Base-by-base conservation (phyloP, 164 flowering plant genomes). In the Dillenia suffruticosa region DNA sequence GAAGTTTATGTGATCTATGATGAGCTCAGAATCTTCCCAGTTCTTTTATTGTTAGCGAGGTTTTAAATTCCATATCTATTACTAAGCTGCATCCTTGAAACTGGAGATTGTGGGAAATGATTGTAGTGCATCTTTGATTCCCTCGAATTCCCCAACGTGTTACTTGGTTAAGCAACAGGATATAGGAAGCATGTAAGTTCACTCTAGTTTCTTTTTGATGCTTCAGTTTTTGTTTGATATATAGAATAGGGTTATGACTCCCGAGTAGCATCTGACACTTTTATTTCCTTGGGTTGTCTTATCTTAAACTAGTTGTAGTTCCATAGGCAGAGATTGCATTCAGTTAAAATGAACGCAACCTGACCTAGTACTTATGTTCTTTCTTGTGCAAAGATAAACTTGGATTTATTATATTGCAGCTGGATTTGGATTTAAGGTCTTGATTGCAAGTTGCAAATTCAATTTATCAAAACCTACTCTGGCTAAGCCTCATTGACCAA, bases 1-100 rank as follows among this genome's bases (percentile, higher is more conserved):
- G n/a, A 8, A 59, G 51, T 1, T 46, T 24, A 64, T n/a, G 44
- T 53, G 77, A 46, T 46, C 52, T 52, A 63, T 26, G 26, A 52
- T 44, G 58, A 57, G 45, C 65, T 26, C 70, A 69, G 65, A 63
- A 44, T 32, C 87, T 80, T 48, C 81, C 84, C 5, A 81, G 76
- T 46, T 64, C 74, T 22, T 63, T 80, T 68, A 81, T 74, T 63
- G 73, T 80, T 63, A 78, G 82, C 3, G 80, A 78, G 26, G 68
- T 77, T 15, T 61, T 78, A 49, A 79, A 70, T 46, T 47, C 54
- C 19, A 60, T 49, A 22, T 9, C 61, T 50, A 46, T 76, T 64
- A 60, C 76, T 12, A 69, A 72, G 11, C 43, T 26, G 48, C 75
- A 22, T 47, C 73, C 16, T 47, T 55, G 48, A 71, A 69, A 65